Evolutionary conservation across 2,329 filamentous ascomycete species (phyloP).

Genomic region (Arthroderma uncinatum): DNA sequence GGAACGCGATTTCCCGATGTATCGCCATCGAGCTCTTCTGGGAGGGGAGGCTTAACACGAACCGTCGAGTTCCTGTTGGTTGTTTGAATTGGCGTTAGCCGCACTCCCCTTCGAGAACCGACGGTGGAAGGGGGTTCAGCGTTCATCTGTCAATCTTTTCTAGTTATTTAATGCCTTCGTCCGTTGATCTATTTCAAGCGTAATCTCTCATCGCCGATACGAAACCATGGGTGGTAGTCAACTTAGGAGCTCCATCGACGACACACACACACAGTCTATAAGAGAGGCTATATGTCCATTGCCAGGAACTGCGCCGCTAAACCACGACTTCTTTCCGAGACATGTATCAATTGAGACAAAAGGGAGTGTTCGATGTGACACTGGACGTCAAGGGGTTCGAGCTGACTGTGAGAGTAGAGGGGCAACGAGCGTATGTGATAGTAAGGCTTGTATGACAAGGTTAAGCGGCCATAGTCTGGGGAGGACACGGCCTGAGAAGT

Average conservation of each 20-base stretch:
- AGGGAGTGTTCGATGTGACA: neutral
- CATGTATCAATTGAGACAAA: neutral
- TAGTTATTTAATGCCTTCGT: neutral
- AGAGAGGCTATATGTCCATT: neutral
- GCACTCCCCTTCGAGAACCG: conserved; percentile 30
- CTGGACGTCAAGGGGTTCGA: neutral
- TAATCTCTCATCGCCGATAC: neutral
- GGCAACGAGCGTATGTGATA: neutral
- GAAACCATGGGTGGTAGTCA: neutral
- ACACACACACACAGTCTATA: neutral
- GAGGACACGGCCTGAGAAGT: neutral
- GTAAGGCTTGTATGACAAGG: conserved; percentile 1
- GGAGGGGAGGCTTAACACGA: conserved; percentile 14
- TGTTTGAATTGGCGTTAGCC: conserved; percentile 28
- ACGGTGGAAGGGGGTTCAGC: conserved; percentile 19
- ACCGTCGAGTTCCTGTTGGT: conserved; percentile 16
- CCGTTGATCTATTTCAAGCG: neutral
- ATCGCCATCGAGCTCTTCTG: conserved; percentile 23
- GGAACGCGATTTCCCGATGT: conserved; percentile 23
- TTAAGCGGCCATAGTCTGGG: neutral
- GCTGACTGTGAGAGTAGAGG: neutral
- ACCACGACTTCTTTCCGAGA: neutral
- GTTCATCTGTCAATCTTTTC: conserved; percentile 7
- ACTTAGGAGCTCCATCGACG: neutral
- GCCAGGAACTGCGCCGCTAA: neutral